phyloP scores from a whole-genome alignment of 140 eudicot genomes.

The Cichorium intybus region DNA sequence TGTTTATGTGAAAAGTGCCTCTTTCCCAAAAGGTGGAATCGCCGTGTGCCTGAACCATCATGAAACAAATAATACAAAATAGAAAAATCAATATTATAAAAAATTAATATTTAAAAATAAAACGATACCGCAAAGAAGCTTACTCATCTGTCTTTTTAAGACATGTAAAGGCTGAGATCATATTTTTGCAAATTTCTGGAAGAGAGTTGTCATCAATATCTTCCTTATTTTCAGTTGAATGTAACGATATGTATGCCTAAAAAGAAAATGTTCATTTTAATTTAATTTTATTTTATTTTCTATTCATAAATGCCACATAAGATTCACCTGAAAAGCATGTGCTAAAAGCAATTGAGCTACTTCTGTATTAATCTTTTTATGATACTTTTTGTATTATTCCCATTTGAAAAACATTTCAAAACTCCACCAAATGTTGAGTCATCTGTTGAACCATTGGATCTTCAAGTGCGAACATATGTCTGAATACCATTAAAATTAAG shows the following conservation, averaged over 20 bases:
- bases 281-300: too few relatives aligned
- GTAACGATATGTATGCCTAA: conserved; percentile 69
- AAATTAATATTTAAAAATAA: neutral
- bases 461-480: too few relatives aligned
- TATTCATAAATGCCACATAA: too few relatives aligned
- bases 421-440: conserved; percentile 62
- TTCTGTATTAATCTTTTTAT: too few relatives aligned
- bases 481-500: too few relatives aligned
- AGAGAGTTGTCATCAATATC: conserved; percentile 41
- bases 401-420: conserved; percentile 58
- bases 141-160: conserved; percentile 55
- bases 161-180: conserved; percentile 63
- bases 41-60: conserved; percentile 48
- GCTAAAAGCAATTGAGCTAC: too few relatives aligned
- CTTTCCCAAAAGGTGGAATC: conserved; percentile 54
- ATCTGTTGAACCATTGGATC: conserved; percentile 41
- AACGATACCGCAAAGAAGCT: conserved; percentile 13
- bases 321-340: too few relatives aligned
- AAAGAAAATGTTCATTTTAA: too few relatives aligned
- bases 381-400: conserved; percentile 45
- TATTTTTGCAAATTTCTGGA: conserved; percentile 48
- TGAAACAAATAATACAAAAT: neutral
- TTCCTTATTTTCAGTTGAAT: conserved; percentile 36
- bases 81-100: neutral
- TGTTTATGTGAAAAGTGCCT: conserved; percentile 81